phyloP scores from a whole-genome alignment of 768 basidiomycete genomes.

The Mycena haematopus region DNA sequence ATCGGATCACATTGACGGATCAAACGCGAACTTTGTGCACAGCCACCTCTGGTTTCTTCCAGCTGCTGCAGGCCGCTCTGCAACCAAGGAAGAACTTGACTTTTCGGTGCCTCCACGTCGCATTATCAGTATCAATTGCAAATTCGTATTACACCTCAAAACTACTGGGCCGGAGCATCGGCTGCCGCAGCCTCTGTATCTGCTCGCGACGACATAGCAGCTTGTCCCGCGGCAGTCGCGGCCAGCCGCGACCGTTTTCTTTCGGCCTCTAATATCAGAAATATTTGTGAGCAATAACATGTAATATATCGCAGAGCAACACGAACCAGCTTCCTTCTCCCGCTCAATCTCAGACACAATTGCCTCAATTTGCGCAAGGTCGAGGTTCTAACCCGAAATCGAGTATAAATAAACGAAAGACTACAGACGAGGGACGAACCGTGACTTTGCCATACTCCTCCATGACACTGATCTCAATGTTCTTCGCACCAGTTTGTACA shows the following conservation, averaged over 20 bases:
- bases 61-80: too few relatives aligned
- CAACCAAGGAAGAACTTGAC: neutral
- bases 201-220: slow-evolving; percentile 78
- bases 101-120: neutral
- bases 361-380: slow-evolving; percentile 84
- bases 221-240: slow-evolving; percentile 90
- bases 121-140: slow-evolving; percentile 10
- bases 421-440: slow-evolving; percentile 48
- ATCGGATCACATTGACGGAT: neutral
- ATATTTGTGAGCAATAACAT: slow-evolving; percentile 10
- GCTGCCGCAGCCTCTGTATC: slow-evolving; percentile 37
- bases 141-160: slow-evolving; percentile 20
- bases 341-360: slow-evolving; percentile 94
- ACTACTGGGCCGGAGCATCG: slow-evolving; percentile 38
- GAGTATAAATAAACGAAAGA: slow-evolving; percentile 1
- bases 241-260: slow-evolving; percentile 90
- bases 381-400: slow-evolving; percentile 68
- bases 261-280: slow-evolving; percentile 79
- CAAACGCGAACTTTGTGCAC: slow-evolving; percentile 5
- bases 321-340: slow-evolving; percentile 93
- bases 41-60: too few relatives aligned
- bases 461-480: slow-evolving; percentile 99
- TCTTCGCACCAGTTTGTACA: slow-evolving; percentile 99
- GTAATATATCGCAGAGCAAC: neutral
- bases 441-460: slow-evolving; percentile 93